These are phyloP conservation scores for Hymenoscyphus occultus DNA, from an alignment of 2,329 filamentous ascomycete species.

Conservation along the genomic window DNA sequence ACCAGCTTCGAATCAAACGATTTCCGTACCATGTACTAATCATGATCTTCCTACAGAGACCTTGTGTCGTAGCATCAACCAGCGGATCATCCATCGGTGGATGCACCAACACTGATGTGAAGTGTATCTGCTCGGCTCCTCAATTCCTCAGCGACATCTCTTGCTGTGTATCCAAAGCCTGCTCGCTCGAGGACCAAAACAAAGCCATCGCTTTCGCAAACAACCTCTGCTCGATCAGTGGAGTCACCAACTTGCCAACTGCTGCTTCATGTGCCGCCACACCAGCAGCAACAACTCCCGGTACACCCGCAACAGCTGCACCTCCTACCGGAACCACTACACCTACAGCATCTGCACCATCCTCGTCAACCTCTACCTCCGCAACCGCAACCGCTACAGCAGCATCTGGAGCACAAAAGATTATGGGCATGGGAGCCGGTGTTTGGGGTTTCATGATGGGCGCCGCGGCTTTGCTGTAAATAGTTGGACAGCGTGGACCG, in stretches of 20 bases:
- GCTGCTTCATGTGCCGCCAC: conserved; percentile 12
- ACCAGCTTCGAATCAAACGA: not conserved
- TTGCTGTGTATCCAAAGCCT: conserved; percentile 48
- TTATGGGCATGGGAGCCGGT: conserved; percentile 27
- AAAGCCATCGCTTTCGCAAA: conserved; percentile 35
- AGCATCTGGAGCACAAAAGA: conserved; percentile 24
- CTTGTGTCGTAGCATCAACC: conserved; percentile 37
- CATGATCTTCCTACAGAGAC: conserved; percentile 28
- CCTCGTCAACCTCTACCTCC: not conserved
- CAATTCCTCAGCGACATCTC: conserved; percentile 47
- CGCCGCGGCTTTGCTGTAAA: conserved; percentile 22
- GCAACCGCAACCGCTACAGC: conserved; percentile 9
- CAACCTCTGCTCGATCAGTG: conserved; percentile 37
- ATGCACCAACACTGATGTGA: conserved; percentile 41
- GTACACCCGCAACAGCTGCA: not conserved
- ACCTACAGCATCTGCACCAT: not conserved
- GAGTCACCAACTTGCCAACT: conserved; percentile 34
- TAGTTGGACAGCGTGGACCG: not conserved
- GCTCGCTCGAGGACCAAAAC: conserved; percentile 41
- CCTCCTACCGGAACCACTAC: not conserved
- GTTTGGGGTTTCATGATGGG: conserved; percentile 28
- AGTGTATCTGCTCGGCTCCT: conserved; percentile 47
- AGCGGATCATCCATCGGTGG: conserved; percentile 41
- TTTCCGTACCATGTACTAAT: not conserved
- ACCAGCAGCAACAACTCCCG: conserved; percentile 1